A percentile compares a stretch with the other conserved stretches of the same genome.
phyloP scores from a whole-genome alignment of 2,329 filamentous ascomycete species.

The Pseudomassariella vexata region DNA sequence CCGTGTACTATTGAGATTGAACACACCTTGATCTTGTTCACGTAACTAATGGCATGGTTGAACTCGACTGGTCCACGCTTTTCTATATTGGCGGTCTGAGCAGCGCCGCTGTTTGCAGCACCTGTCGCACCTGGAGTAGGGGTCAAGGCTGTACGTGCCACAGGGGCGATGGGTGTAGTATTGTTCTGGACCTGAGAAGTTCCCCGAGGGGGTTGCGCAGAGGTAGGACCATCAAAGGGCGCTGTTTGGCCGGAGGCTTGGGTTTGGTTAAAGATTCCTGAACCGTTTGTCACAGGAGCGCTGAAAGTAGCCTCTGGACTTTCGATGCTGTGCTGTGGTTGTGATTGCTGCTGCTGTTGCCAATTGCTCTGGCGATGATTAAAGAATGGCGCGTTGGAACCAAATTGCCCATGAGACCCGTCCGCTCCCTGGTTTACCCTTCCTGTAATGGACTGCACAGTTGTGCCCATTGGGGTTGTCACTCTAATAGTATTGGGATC shows the following conservation, averaged over 20 bases:
- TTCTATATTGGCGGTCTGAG: conserved; percentile 61
- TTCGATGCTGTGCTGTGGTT: conserved; percentile 54
- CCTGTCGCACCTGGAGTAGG: conserved; percentile 54
- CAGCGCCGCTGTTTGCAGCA: conserved; percentile 54
- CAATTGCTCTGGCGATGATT: conserved; percentile 45
- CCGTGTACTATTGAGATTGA: conserved; percentile 4
- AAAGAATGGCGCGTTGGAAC: conserved; percentile 37
- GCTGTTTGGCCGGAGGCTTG: conserved; percentile 24
- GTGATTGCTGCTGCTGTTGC: conserved; percentile 40
- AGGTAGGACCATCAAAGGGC: conserved; percentile 24
- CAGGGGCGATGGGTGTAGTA: conserved; percentile 35
- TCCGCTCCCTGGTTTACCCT: conserved; percentile 40
- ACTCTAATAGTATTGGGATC: conserved; percentile 95
- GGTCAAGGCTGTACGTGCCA: conserved; percentile 49
- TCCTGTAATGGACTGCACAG: conserved; percentile 75
- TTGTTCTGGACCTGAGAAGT: conserved; percentile 25
- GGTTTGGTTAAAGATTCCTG: conserved; percentile 38
- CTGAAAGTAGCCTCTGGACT: conserved; percentile 59
- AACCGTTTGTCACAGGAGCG: conserved; percentile 46
- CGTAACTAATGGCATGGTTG: conserved; percentile 98
- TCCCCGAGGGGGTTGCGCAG: conserved; percentile 23
- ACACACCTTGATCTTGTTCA: conserved; percentile 98
- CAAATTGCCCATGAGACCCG: conserved; percentile 28
- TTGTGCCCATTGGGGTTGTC: conserved; percentile 96
- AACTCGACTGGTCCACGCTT: conserved; percentile 95